A percentile compares a stretch with the other conserved stretches of the same genome.
Evolutionary conservation across 2,329 filamentous ascomycete genomes (phyloP).

Genomic region (Hypoxylon sp.): DNA sequence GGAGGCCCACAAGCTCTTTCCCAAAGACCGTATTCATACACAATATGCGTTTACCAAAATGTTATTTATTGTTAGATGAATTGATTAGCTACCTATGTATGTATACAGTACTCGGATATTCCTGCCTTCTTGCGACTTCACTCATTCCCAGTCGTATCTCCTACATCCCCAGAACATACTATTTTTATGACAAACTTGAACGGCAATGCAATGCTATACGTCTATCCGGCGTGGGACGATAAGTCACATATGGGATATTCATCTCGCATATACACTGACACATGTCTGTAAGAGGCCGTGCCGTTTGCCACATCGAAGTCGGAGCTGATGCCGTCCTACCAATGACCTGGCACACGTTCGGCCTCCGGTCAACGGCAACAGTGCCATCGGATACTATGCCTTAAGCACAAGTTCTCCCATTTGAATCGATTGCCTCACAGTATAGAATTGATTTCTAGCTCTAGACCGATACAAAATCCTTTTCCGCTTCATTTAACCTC

Average conservation of each 20-base stretch:
- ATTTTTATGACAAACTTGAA: conserved; percentile 4
- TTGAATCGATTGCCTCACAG: neutral
- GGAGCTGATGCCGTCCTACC: conserved; percentile 32
- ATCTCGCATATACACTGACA: conserved; percentile 21
- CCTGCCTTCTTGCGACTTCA: neutral
- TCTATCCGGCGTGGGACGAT: conserved; percentile 5
- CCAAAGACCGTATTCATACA: too few relatives aligned
- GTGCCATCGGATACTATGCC: conserved; percentile 52
- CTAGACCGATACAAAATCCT: conserved; percentile 5
- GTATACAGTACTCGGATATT: neutral
- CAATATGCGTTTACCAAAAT: neutral
- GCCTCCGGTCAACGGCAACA: conserved; percentile 34
- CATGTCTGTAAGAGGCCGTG: conserved; percentile 40
- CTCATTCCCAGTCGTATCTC: neutral
- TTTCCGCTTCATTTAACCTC: conserved; percentile 2
- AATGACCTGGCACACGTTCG: conserved; percentile 25
- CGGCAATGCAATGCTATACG: neutral
- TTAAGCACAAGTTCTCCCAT: neutral
- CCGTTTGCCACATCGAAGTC: conserved; percentile 42
- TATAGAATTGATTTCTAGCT: neutral
- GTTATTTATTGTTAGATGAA: neutral
- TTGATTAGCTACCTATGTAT: too few relatives aligned
- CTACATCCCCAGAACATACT: neutral
- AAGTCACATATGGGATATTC: conserved; percentile 15
- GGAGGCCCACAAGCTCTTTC: too few relatives aligned